phyloP scores from a whole-genome alignment of 495 filamentous ascomycete species.

The Podospora australis region DNA sequence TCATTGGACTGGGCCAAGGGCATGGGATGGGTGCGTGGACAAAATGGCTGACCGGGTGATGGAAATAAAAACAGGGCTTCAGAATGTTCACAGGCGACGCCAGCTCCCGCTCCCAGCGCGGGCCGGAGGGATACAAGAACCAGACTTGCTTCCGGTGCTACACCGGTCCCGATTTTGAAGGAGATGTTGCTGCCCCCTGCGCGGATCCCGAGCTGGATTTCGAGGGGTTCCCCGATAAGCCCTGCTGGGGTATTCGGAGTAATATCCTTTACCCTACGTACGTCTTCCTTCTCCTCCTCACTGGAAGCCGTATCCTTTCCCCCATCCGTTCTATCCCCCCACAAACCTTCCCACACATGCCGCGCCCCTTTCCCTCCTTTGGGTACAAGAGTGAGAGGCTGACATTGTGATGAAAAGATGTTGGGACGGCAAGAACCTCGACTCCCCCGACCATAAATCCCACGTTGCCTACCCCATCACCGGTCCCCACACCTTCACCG shows the following conservation, averaged over 20 bases:
- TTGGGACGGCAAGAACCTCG: conserved; percentile 61
- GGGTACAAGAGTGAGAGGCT: too few species aligned
- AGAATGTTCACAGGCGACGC: conserved; percentile 24
- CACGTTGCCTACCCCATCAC: conserved; percentile 55
- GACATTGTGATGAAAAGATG: too few species aligned
- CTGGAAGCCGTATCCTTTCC: background rate
- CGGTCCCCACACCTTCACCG: conserved; percentile 27
- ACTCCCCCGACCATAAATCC: conserved; percentile 46
- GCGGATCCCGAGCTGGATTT: conserved; percentile 23
- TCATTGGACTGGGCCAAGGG: too few species aligned
- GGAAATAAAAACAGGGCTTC: conserved; percentile 14
- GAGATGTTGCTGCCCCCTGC: conserved; percentile 26
- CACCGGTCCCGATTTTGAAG: conserved; percentile 25
- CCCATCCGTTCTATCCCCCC: too few species aligned
- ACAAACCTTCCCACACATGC: too few species aligned
- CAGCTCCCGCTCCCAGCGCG: conserved; percentile 17
- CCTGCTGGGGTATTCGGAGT: conserved; percentile 12
- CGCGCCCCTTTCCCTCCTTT: too few species aligned
- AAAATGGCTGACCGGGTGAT: too few species aligned
- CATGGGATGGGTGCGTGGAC: too few species aligned
- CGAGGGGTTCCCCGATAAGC: conserved; percentile 16
- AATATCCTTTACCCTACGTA: background rate
- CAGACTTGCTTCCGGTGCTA: conserved; percentile 37
- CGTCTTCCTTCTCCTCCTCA: background rate
- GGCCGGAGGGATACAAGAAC: conserved; percentile 18